A percentile compares a stretch with the other conserved stretches of the same genome.
phyloP scores from a whole-genome alignment of 805 yeast species.

The Cyberlindnera suaveolens region DNA sequence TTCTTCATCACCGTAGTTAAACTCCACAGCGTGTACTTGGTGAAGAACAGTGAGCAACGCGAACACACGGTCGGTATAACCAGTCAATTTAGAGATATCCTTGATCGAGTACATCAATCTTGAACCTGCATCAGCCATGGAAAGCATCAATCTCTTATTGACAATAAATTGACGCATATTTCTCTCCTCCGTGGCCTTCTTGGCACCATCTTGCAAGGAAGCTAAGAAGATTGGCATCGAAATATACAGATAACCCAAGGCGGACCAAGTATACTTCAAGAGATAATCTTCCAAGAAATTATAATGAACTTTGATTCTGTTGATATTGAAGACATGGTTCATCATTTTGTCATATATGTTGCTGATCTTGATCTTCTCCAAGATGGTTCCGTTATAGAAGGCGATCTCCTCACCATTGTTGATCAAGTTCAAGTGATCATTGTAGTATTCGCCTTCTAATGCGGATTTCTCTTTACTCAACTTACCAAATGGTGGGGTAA shows the following conservation, averaged over 20 bases:
- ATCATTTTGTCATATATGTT: slow-evolving; percentile 53
- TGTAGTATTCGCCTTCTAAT: slow-evolving; percentile 84
- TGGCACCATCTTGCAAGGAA: slow-evolving; percentile 25
- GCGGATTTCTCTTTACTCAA: slow-evolving; percentile 66
- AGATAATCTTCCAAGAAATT: slow-evolving; percentile 79
- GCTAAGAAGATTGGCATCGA: slow-evolving; percentile 81
- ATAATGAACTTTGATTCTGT: slow-evolving; percentile 57
- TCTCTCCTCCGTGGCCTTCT: slow-evolving; percentile 33
- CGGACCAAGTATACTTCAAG: slow-evolving; percentile 90
- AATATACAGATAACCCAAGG: slow-evolving; percentile 87
- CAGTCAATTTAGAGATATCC: slow-evolving; percentile 85
- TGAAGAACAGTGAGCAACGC: slow-evolving; percentile 70
- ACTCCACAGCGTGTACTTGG: slow-evolving; percentile 61
- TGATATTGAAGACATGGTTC: slow-evolving; percentile 47
- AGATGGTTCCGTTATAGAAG: slow-evolving; percentile 80
- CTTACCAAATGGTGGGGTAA: slow-evolving; percentile 82
- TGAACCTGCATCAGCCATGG: slow-evolving; percentile 92
- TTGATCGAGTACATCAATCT: slow-evolving; percentile 91
- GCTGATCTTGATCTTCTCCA: slow-evolving; percentile 65
- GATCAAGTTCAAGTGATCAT: slow-evolving; percentile 77
- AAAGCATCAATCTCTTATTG: slow-evolving; percentile 83
- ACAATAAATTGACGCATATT: slow-evolving; percentile 86
- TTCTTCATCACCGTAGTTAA: slow-evolving; percentile 33
- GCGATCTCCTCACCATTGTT: slow-evolving; percentile 92
- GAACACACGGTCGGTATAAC: slow-evolving; percentile 84